These are phyloP conservation scores for Letharia columbiana DNA, from an alignment of 495 filamentous ascomycete genomes.

Conservation along the genomic window DNA sequence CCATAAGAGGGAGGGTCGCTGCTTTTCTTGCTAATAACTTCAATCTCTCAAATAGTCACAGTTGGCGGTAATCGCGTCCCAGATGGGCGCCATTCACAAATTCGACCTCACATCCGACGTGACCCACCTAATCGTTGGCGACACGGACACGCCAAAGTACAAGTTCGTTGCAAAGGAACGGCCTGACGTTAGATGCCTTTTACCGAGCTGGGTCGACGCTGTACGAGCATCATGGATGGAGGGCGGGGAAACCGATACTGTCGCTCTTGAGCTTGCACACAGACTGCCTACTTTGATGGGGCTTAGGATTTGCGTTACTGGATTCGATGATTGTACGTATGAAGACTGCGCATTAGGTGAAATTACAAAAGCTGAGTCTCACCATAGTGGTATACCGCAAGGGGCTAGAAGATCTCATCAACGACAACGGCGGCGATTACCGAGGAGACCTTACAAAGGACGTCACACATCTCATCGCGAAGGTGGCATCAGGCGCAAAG, in stretches of 20 bases:
- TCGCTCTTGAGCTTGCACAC: constrained; percentile 52
- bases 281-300: constrained; percentile 51
- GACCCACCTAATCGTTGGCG: constrained; percentile 88
- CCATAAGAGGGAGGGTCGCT: neutral
- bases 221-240: constrained; percentile 74
- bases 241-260: constrained; percentile 70
- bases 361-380: constrained; percentile 17
- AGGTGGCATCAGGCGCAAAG: constrained; percentile 70
- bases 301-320: constrained; percentile 78
- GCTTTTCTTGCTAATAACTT: constrained; percentile 7
- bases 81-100: constrained; percentile 81
- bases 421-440: constrained; percentile 67
- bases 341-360: neutral
- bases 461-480: constrained; percentile 83
- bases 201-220: constrained; percentile 73
- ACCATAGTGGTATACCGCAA: constrained; percentile 54
- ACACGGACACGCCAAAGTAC: constrained; percentile 83
- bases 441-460: constrained; percentile 73
- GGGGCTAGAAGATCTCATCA: constrained; percentile 55
- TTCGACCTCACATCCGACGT: constrained; percentile 93
- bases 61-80: constrained; percentile 55
- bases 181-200: constrained; percentile 72
- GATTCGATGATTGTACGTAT: constrained; percentile 72
- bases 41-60: constrained; percentile 45
- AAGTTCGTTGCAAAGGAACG: constrained; percentile 86